A percentile compares a stretch with the other conserved stretches of the same genome.
These are phyloP conservation scores for Clarireedia paspali DNA, from an alignment of 2,329 filamentous ascomycete species.

Conservation along the genomic window DNA sequence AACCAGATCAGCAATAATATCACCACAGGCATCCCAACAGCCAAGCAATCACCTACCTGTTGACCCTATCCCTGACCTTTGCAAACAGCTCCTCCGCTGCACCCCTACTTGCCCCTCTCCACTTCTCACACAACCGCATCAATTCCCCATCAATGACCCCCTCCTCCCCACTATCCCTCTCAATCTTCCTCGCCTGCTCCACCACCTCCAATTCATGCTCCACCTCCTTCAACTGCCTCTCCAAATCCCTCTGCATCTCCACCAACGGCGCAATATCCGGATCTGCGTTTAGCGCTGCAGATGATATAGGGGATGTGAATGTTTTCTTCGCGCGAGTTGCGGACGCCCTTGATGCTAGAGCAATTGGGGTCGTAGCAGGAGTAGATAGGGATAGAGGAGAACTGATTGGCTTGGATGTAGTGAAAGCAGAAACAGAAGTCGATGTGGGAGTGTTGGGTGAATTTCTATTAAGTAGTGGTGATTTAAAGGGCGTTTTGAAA, in stretches of 20 bases:
- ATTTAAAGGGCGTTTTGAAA: conserved; percentile 40
- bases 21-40: not conserved
- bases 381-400: not conserved
- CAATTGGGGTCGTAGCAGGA: not conserved
- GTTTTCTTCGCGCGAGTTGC: conserved; percentile 15
- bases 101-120: conserved; percentile 50
- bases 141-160: conserved; percentile 50
- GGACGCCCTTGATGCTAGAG: conserved; percentile 2
- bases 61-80: conserved; percentile 50
- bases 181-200: conserved; percentile 45
- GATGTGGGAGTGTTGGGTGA: conserved; percentile 12
- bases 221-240: conserved; percentile 24
- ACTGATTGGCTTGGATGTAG: not conserved
- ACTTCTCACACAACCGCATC: conserved; percentile 47
- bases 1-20: conserved; percentile 1
- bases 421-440: not conserved
- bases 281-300: conserved; percentile 25
- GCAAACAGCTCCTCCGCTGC: conserved; percentile 63
- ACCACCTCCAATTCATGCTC: conserved; percentile 40
- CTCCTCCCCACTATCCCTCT: conserved; percentile 32
- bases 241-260: conserved; percentile 28
- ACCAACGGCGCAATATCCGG: conserved; percentile 28
- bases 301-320: conserved; percentile 28
- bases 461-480: conserved; percentile 13
- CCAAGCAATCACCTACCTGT: conserved; percentile 30